Conservation (phyloP, 2,329 filamentous ascomycete genomes). For the Cordyceps farinosa region DNA sequence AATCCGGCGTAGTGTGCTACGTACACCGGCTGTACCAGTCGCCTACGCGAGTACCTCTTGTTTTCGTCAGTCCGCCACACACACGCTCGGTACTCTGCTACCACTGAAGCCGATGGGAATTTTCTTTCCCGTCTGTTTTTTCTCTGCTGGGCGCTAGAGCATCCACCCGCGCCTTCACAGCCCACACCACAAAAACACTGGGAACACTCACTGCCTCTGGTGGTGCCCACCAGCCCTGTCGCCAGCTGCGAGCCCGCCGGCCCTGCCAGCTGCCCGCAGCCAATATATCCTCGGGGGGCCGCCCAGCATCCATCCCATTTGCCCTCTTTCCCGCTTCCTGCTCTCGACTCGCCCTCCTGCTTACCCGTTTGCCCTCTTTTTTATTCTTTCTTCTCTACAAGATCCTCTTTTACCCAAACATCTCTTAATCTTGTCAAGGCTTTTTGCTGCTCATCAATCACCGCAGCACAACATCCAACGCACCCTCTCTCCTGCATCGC, state of each 20-base stretch:
- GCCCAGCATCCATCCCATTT: slow-evolving; percentile 8
- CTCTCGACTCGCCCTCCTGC: slow-evolving; percentile 11
- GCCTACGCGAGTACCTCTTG: not conserved
- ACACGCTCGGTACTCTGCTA: not conserved
- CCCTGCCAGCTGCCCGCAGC: not conserved
- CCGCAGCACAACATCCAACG: not conserved
- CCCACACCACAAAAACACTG: slow-evolving; percentile 2
- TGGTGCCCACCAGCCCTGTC: slow-evolving; percentile 8
- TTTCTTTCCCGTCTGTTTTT: not conserved
- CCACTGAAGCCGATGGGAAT: not conserved
- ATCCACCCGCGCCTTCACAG: not conserved
- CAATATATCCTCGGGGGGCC: slow-evolving; percentile 7
- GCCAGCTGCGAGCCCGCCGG: not conserved
- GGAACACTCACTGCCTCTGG: not conserved
- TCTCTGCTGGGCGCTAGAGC: not conserved
- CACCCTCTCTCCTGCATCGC: not conserved
- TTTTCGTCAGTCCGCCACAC: not conserved
- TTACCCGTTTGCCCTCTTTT: slow-evolving; percentile 10
- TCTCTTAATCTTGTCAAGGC: too few species aligned
- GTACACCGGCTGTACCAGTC: not conserved
- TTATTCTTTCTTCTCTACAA: not conserved
- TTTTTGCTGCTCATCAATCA: not conserved
- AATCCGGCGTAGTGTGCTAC: not conserved
- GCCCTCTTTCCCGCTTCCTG: not conserved
- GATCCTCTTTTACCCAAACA: too few species aligned